A percentile compares a stretch with the other conserved stretches of the same genome.
Conservation (phyloP, 2,329 filamentous ascomycete species). For the Remersonia thermophila region DNA sequence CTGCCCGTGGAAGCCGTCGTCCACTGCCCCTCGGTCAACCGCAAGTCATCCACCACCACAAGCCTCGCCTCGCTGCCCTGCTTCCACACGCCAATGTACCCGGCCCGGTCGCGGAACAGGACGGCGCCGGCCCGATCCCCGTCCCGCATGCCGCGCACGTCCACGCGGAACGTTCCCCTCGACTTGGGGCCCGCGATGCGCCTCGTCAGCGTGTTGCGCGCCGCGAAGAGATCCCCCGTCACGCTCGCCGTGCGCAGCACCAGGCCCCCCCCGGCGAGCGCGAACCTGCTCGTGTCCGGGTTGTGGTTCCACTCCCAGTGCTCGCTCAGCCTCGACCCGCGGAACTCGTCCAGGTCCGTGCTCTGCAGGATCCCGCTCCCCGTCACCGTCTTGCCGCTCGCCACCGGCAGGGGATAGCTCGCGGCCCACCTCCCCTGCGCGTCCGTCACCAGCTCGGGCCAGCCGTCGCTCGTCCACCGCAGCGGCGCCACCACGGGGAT, state of each 20-base stretch:
- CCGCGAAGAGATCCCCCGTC: constrained; percentile 36
- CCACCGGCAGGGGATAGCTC: constrained; percentile 29
- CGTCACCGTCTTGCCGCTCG: constrained; percentile 17
- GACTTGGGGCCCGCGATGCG: constrained; percentile 32
- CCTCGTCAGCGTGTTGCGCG: constrained; percentile 36
- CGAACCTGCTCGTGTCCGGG: constrained; percentile 36
- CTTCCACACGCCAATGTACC: constrained; percentile 40
- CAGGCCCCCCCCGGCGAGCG: constrained; percentile 27
- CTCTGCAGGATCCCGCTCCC: constrained; percentile 6
- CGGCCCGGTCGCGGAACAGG: constrained; percentile 39
- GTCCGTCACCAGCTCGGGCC: constrained; percentile 30
- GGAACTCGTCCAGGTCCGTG: constrained; percentile 34
- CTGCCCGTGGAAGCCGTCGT: constrained; percentile 20
- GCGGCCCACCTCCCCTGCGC: constrained; percentile 35
- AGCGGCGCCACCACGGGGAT: constrained; percentile 46
- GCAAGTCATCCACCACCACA: constrained; percentile 20
- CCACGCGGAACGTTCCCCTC: constrained; percentile 37
- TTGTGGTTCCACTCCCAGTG: constrained; percentile 54
- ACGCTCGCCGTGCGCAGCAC: constrained; percentile 37
- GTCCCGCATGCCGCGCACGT: constrained; percentile 34
- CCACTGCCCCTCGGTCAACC: constrained; percentile 22
- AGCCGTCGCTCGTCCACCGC: constrained; percentile 39
- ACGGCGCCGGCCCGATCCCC: constrained; percentile 42
- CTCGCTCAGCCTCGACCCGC: constrained; percentile 27
- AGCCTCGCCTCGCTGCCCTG: constrained; percentile 21